Conservation (phyloP, 768 basidiomycete species). For the Exsudoporus frostii region DNA sequence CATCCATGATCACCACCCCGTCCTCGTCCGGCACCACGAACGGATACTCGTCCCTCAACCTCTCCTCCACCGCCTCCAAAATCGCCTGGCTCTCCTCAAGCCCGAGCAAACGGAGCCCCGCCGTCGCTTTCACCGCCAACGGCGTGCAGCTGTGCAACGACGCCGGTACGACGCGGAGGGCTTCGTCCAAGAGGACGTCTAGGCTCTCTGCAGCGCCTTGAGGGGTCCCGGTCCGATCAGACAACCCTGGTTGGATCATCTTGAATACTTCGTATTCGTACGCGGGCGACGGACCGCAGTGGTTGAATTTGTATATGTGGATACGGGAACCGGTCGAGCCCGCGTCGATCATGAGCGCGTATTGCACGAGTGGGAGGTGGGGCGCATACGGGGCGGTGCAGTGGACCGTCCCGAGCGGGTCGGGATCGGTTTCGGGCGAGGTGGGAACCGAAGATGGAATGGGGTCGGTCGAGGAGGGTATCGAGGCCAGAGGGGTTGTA, state of each 20-base stretch:
- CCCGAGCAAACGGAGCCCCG: conserved; percentile 77
- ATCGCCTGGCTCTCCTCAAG: conserved; percentile 63
- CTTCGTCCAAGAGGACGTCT: conserved; percentile 77
- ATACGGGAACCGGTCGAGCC: conserved; percentile 97
- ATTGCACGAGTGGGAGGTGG: conserved; percentile 68
- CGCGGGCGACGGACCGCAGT: conserved; percentile 69
- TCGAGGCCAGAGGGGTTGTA: not conserved
- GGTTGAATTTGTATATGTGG: conserved; percentile 98
- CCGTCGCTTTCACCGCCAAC: conserved; percentile 90
- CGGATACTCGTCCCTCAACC: conserved; percentile 58
- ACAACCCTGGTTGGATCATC: conserved; percentile 78
- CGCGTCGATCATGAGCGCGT: conserved; percentile 96
- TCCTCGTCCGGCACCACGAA: conserved; percentile 63
- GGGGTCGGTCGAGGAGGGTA: conserved; percentile 1
- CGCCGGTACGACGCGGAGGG: conserved; percentile 71
- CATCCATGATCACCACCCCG: conserved; percentile 89
- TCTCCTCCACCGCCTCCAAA: conserved; percentile 63
- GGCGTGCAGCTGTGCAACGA: conserved; percentile 67
- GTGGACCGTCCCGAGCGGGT: conserved; percentile 68
- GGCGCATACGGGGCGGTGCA: conserved; percentile 58
- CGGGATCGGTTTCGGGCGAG: conserved; percentile 70
- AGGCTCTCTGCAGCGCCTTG: conserved; percentile 73
- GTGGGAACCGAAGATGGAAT: conserved; percentile 32
- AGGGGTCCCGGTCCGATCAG: conserved; percentile 55
- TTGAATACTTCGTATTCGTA: conserved; percentile 95